Conservation (phyloP, 1,284 basidiomycete species). For the Apiotrichum gracile region DNA sequence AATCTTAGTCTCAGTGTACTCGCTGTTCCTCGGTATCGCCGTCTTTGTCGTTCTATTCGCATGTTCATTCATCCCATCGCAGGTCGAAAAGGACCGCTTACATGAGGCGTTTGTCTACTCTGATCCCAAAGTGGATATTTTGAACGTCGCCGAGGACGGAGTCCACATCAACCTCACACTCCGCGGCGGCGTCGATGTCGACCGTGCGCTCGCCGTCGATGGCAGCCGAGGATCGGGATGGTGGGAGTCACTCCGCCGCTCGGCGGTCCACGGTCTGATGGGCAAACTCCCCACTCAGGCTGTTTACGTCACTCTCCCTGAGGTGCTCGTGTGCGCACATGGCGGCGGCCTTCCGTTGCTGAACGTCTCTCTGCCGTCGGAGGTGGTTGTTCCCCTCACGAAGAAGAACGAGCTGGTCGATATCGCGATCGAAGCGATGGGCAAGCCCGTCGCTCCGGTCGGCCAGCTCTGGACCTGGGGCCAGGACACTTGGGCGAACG, state of each 20-base stretch:
- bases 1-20: slow-evolving; percentile 17
- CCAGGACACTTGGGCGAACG: slow-evolving; percentile 34
- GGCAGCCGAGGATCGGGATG: slow-evolving; percentile 31
- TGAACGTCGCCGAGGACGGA: slow-evolving; percentile 41
- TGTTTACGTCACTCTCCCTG: slow-evolving; percentile 20
- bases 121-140: slow-evolving; percentile 21
- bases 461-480: slow-evolving; percentile 34
- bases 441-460: slow-evolving; percentile 29
- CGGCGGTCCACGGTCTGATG: slow-evolving; percentile 18
- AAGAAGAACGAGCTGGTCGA: slow-evolving; percentile 23
- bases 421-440: slow-evolving; percentile 28
- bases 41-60: slow-evolving; percentile 32
- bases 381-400: slow-evolving; percentile 27
- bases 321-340: slow-evolving; percentile 3
- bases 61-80: slow-evolving; percentile 22
- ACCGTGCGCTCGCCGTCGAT: slow-evolving; percentile 32
- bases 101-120: slow-evolving; percentile 2
- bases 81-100: not conserved
- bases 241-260: slow-evolving; percentile 38
- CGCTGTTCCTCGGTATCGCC: slow-evolving; percentile 21
- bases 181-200: slow-evolving; percentile 37
- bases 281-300: slow-evolving; percentile 10
- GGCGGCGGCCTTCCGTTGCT: slow-evolving; percentile 19
- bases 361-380: slow-evolving; percentile 18
- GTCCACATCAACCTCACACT: slow-evolving; percentile 36